Evolutionary conservation across 176 grass and related monocot genomes (phyloP).

Genomic region (Phragmites australis): DNA sequence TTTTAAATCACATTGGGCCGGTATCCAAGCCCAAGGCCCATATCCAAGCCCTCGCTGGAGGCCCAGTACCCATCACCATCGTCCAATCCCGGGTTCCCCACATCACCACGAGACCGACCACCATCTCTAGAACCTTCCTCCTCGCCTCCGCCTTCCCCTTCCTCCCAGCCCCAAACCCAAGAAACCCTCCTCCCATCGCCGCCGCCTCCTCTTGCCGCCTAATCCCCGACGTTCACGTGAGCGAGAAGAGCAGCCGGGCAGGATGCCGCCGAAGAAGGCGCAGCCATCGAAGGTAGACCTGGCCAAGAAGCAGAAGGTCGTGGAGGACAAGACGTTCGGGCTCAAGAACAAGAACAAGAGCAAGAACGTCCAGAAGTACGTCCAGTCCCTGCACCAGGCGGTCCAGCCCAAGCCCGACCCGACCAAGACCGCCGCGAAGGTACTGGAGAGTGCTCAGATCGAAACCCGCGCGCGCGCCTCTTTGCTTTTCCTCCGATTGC

Average conservation of each 20-base stretch:
- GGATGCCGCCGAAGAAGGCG: constrained; percentile 90
- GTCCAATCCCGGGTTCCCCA: neutral
- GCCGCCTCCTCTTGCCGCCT: constrained; percentile 27
- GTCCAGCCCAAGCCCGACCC: constrained; percentile 80
- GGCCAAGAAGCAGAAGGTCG: constrained; percentile 97
- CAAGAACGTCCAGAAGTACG: constrained; percentile 99
- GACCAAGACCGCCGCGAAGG: constrained; percentile 78
- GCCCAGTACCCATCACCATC: constrained; percentile 11
- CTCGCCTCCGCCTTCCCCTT: constrained; percentile 33
- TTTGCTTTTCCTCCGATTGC: constrained; percentile 3
- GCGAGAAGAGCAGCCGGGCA: constrained; percentile 12
- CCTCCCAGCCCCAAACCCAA: constrained; percentile 51
- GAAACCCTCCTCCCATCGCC: constrained; percentile 32
- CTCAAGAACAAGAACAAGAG: constrained; percentile 99
- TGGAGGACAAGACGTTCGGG: constrained; percentile 99
- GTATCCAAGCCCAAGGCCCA: neutral
- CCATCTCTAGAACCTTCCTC: constrained; percentile 53
- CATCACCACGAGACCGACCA: constrained; percentile 36
- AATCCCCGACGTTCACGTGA: neutral
- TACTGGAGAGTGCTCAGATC: constrained; percentile 32
- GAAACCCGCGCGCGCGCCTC: neutral
- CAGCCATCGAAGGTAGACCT: constrained; percentile 70
- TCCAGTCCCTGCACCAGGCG: constrained; percentile 72
- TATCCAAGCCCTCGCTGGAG: neutral
- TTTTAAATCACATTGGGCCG: neutral